Conservation (phyloP, 345 rosid species). For the Hypericum androsaemum region DNA sequence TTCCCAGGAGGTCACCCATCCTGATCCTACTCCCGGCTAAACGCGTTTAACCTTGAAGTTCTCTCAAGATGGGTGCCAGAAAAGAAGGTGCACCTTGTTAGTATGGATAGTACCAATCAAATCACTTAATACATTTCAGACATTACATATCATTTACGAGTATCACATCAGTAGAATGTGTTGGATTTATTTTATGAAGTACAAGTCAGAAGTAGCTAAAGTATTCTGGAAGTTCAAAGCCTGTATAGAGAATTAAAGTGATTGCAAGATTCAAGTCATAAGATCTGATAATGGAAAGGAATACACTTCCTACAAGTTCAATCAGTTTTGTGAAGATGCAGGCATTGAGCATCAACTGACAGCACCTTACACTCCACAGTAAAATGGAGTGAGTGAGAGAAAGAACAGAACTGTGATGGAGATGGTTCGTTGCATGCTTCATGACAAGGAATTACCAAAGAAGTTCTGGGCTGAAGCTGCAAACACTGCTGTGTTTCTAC, state of each 20-base stretch:
- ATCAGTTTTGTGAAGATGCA: too few relatives aligned
- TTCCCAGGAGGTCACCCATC: too few relatives aligned
- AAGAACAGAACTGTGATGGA: slow-evolving; percentile 5
- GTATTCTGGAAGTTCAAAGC: slow-evolving; percentile 1
- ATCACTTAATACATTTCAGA: too few relatives aligned
- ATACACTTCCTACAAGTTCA: slow-evolving; percentile 4
- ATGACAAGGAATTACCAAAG: slow-evolving; percentile 4
- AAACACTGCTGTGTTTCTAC: slow-evolving; percentile 5
- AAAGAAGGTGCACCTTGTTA: too few relatives aligned
- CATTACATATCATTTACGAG: too few relatives aligned
- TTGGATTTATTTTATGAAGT: slow-evolving; percentile 10
- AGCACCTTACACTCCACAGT: too few relatives aligned
- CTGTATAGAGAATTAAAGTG: slow-evolving; percentile 9
- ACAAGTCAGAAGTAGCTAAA: background rate
- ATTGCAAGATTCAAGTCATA: slow-evolving; percentile 1
- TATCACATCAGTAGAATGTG: too few relatives aligned
- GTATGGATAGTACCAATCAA: too few relatives aligned
- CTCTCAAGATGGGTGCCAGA: too few relatives aligned
- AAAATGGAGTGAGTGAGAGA: background rate
- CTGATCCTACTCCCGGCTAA: too few relatives aligned
- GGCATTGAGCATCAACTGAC: too few relatives aligned
- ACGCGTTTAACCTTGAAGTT: too few relatives aligned
- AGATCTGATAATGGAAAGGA: slow-evolving; percentile 8
- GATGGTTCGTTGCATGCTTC: background rate
- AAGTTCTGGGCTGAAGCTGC: slow-evolving; percentile 4